Evolutionary conservation across 352 stramenopile species (phyloP).

Genomic region (Halophytophthora batemanensis): DNA sequence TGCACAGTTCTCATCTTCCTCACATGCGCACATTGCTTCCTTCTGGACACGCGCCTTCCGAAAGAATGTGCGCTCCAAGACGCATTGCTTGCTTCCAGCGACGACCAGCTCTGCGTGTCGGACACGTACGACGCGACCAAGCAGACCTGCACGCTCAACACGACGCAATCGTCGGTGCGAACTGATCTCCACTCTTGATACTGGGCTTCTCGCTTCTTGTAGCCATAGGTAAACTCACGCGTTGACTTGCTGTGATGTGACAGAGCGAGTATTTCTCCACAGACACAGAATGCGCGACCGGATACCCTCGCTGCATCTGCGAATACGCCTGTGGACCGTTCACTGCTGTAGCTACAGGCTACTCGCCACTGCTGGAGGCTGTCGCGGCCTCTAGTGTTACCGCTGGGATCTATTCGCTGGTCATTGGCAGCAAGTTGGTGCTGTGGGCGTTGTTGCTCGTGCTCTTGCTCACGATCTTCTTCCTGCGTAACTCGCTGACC

Average conservation of each 20-base stretch:
- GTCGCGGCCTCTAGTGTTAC: slow-evolving; percentile 28
- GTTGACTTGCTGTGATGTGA: slow-evolving; percentile 5
- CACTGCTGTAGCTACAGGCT: slow-evolving; percentile 32
- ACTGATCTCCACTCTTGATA: neutral
- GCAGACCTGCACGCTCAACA: slow-evolving; percentile 33
- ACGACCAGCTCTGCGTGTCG: slow-evolving; percentile 26
- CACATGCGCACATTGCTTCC: slow-evolving; percentile 55
- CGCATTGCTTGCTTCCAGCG: slow-evolving; percentile 3
- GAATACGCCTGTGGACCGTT: slow-evolving; percentile 66
- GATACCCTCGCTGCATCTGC: slow-evolving; percentile 66
- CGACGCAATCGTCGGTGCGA: slow-evolving; percentile 32
- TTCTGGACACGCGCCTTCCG: slow-evolving; percentile 42
- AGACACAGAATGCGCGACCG: slow-evolving; percentile 28
- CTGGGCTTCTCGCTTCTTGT: neutral
- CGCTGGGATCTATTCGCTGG: slow-evolving; percentile 28
- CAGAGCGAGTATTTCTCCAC: slow-evolving; percentile 46
- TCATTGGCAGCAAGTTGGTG: slow-evolving; percentile 37
- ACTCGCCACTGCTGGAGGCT: slow-evolving; percentile 31
- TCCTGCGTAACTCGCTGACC: slow-evolving; percentile 53
- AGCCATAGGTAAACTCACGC: neutral
- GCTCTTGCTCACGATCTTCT: slow-evolving; percentile 36
- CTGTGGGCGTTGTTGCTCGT: slow-evolving; percentile 36
- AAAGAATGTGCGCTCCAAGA: slow-evolving; percentile 67
- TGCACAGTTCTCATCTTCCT: slow-evolving; percentile 66
- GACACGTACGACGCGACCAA: slow-evolving; percentile 28